Base-by-base conservation (phyloP, 116 monocot genomes). In the Zostera marina region DNA sequence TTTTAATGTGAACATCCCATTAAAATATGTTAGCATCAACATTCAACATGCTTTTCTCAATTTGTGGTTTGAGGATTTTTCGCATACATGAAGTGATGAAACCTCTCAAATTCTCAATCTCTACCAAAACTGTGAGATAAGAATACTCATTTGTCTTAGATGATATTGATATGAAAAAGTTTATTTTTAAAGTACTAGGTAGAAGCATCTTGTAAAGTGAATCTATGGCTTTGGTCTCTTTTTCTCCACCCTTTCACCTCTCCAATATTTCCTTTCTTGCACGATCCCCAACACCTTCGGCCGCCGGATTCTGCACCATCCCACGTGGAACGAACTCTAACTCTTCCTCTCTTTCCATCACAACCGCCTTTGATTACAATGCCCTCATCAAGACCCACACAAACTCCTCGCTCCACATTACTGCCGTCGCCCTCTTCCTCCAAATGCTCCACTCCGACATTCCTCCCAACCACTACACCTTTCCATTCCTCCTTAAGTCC, bases 401-500 rank as follows among this genome's bases (percentile, higher is more conserved):
- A 46, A 66, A 76, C 71, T 22, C 69, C 63, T 62, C 60, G 21
- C 74, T 74, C 59, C 73, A 64, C 58, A 11, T 17, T 5, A 25
- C 24, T 22, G 52, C 89, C 58, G 45, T 89, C 63, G n/a, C 41
- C 15, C 59, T 84, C 60, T 81, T 80, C 69, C 57, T 76, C 63
- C 42, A 62, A 16, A 73, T 88, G 73, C 72, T 75, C 56, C 6
- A 16, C 8, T 14, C 16, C 46, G 47, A 66, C 51, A 49, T 80
- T 22, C 0, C 8, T 46, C 79, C 81, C 66, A 78, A 74, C 67
- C 58, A 74, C 26, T 74, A 75, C 74, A 81, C 90, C 46, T 79
- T 74, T 68, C 83, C 84, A 13, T 73, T 72, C 59, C 66, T 72
- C 22, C 75, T 84, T 73, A 78, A 76, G 43, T 81, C 82, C 60